Evolutionary conservation across 129 eudicot species (phyloP), one percentile per base, ranked within the genome.

Genomic region (Cynara cardunculus): DNA sequence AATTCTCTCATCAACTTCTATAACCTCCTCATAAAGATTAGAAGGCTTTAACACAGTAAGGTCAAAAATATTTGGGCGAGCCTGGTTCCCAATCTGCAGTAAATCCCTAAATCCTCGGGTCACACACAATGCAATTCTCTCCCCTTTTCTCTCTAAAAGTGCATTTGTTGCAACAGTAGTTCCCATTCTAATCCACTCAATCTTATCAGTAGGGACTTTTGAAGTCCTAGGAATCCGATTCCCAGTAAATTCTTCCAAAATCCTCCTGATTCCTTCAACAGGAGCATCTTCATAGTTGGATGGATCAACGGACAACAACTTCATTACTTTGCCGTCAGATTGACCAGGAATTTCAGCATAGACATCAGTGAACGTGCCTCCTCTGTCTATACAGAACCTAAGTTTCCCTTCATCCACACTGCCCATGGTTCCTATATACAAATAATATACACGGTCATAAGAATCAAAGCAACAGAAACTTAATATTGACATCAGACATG

Each of bases 101-200:
- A 95, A 79, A 83, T 95, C 99, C 65, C 71, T 92, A 73, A 88
- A 95, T 22, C 99, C 99, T 22, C 69, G 82, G 22, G 97, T 95
- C 28, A 95, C 99, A 82, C 99, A 95, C 27, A 95, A 84, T 19
- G 97, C 99, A 78, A 95, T 95, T 72, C 90, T 87, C 71, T 95
- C 97, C 21, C 99, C 99, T 39, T 92, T 92, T 59, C 99, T 84
- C 81, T 95, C 99, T 69, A 95, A 80, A 22, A 95, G 88, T 28
- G 99, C 99, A 81, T 95, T 95, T 53, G 99, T 95, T 12, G 99
- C 99, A 75, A 95, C 99, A 13, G 99, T 95, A 30, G 99, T 95
- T 56, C 99, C 99, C 99, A 95, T 95, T 44, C 99, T 80, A 68
- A 95, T 86, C 99, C 99, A 95, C 71, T 95, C 99, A 14, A 95